Percentiles rank a stretch among this genome's conserved stretches.
Evolutionary conservation across 352 stramenopile species (phyloP).

Genomic region (Phytophthora multivora): DNA sequence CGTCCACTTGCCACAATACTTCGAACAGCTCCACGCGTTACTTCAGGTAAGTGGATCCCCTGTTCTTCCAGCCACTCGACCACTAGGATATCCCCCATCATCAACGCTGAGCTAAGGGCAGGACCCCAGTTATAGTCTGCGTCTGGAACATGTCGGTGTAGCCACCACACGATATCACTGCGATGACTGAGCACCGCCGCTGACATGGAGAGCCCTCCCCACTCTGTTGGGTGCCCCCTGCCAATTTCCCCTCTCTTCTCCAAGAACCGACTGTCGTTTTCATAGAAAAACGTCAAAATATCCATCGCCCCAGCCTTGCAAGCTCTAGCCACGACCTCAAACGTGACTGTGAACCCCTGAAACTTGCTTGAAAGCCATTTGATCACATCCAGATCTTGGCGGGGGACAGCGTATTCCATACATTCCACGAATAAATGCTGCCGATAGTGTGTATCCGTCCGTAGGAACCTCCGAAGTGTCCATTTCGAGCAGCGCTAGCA

Average conservation of each 20-base stretch:
- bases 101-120: neutral
- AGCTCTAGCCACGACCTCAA: constrained; percentile 11
- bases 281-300: constrained; percentile 16
- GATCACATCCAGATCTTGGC: constrained; percentile 4
- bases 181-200: constrained; percentile 10
- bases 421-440: constrained; percentile 12
- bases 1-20: constrained; percentile 2
- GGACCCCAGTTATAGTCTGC: neutral
- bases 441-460: constrained; percentile 8
- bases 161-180: constrained; percentile 23
- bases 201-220: neutral
- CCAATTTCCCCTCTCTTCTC: neutral
- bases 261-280: constrained; percentile 1
- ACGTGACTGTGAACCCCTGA: constrained; percentile 1
- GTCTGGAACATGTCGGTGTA: constrained; percentile 7
- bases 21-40: neutral
- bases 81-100: constrained; percentile 19
- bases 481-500: no score
- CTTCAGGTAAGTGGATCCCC: neutral
- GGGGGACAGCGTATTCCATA: neutral
- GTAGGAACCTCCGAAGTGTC: constrained; percentile 1
- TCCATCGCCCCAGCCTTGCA: constrained; percentile 6
- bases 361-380: constrained; percentile 16
- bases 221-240: neutral
- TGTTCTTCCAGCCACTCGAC: constrained; percentile 19